A percentile compares a stretch with the other conserved stretches of the same genome.
phyloP scores from a whole-genome alignment of 768 basidiomycete genomes.

The Termitomyces sp. region DNA sequence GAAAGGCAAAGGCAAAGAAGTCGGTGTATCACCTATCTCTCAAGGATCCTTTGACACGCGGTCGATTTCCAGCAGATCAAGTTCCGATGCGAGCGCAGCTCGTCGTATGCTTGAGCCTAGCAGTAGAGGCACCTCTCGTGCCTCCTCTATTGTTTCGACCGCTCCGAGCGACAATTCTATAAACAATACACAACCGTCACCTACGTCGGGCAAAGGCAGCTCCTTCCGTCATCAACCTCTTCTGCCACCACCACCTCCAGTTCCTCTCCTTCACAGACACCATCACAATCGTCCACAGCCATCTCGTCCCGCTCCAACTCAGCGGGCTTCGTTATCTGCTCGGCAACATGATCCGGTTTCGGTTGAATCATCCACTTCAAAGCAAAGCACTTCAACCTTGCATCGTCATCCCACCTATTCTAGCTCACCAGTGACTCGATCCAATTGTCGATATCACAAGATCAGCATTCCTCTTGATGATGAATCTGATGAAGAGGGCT shows the following conservation, averaged over 20 bases:
- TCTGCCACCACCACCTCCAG: conserved; percentile 17
- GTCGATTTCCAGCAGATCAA: conserved; percentile 29
- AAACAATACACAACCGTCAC: conserved; percentile 25
- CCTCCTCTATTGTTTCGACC: conserved; percentile 51
- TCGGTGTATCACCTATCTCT: conserved; percentile 14
- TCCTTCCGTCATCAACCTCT: conserved; percentile 17
- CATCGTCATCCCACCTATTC: conserved; percentile 21
- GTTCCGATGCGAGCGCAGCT: conserved; percentile 38
- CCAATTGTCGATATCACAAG: conserved; percentile 68
- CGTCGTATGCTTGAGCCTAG: conserved; percentile 31
- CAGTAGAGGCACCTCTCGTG: conserved; percentile 35
- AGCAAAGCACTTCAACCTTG: conserved; percentile 17
- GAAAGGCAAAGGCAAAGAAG: conserved; percentile 36
- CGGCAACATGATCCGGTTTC: conserved; percentile 15
- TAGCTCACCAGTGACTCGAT: conserved; percentile 59
- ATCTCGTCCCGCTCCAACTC: conserved; percentile 22
- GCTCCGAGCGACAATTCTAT: conserved; percentile 29
- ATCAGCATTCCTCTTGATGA: conserved; percentile 52
- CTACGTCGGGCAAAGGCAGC: conserved; percentile 28
- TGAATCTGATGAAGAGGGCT: conserved; percentile 12
- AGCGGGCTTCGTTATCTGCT: conserved; percentile 14
- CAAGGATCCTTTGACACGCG: conserved; percentile 16
- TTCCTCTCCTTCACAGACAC: conserved; percentile 25
- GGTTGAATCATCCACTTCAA: conserved; percentile 17
- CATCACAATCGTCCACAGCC: conserved; percentile 36